These are phyloP conservation scores for Phytopythium kandeliae DNA, from an alignment of 352 stramenopile genomes.

Conservation along the genomic window DNA sequence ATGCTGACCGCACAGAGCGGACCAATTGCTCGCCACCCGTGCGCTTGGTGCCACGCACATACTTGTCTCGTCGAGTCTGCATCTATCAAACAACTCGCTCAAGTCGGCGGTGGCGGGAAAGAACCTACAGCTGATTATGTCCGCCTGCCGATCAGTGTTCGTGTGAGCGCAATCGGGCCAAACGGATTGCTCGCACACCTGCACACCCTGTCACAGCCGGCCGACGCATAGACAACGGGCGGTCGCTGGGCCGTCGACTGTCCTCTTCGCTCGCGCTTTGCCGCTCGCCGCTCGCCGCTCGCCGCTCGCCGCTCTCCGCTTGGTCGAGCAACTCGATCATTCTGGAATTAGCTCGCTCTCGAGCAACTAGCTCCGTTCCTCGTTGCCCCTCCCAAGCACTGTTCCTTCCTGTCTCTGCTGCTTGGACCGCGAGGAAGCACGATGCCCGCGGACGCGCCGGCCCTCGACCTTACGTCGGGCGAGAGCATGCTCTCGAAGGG, in stretches of 20 bases:
- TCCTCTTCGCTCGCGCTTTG: too few relatives aligned
- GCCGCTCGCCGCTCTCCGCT: not conserved
- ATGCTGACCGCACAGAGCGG: too few relatives aligned
- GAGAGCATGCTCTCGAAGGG: constrained; percentile 1
- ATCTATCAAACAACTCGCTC: not conserved
- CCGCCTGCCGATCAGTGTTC: not conserved
- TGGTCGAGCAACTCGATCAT: not conserved
- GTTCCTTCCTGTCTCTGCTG: not conserved
- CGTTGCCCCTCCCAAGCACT: not conserved
- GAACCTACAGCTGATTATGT: not conserved
- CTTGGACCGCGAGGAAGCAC: not conserved
- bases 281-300: too few relatives aligned
- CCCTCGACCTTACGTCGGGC: not conserved
- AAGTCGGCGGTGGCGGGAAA: not conserved
- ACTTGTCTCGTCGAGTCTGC: not conserved
- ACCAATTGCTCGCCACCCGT: not conserved
- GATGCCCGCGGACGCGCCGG: too few relatives aligned
- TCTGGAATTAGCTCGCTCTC: not conserved
- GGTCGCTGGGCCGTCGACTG: too few relatives aligned
- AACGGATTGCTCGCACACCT: constrained; percentile 1
- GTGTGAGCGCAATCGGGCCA: not conserved
- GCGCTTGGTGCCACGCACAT: not conserved
- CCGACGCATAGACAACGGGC: not conserved
- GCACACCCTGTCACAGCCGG: not conserved
- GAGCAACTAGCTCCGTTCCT: not conserved